Conservation (phyloP, 768 basidiomycete species). For the Suillus decipiens region DNA sequence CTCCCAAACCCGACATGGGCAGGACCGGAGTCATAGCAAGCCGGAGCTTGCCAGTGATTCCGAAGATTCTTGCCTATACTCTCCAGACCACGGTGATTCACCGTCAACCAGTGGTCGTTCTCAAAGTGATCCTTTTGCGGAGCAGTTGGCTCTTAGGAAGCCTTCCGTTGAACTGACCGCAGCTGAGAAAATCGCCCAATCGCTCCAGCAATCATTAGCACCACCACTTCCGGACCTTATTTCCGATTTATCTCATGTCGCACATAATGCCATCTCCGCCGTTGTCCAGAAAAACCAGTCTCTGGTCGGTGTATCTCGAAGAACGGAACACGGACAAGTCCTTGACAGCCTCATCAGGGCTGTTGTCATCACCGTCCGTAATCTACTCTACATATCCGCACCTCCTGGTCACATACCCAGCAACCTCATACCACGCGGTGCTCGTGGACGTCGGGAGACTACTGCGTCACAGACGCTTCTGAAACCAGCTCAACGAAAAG, state of each 20-base stretch:
- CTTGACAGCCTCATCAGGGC: constrained; percentile 64
- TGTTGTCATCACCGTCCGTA: constrained; percentile 73
- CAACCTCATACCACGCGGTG: constrained; percentile 51
- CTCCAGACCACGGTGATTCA: constrained; percentile 34
- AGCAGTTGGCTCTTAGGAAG: constrained; percentile 20
- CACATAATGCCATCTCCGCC: constrained; percentile 60
- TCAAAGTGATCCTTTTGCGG: constrained; percentile 26
- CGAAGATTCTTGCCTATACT: constrained; percentile 67
- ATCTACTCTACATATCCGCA: constrained; percentile 71
- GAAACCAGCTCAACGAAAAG: constrained; percentile 81
- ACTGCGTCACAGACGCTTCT: constrained; percentile 57
- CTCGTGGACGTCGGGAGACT: constrained; percentile 44
- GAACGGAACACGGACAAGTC: constrained; percentile 53
- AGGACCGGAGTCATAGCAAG: constrained; percentile 32
- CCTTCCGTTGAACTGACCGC: constrained; percentile 53
- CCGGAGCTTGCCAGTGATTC: constrained; percentile 64
- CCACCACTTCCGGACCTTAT: constrained; percentile 60
- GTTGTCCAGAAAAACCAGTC: constrained; percentile 61
- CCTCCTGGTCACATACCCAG: constrained; percentile 61
- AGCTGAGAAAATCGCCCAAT: constrained; percentile 66
- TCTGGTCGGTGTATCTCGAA: constrained; percentile 42
- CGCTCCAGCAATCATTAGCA: constrained; percentile 59
- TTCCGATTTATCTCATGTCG: constrained; percentile 59
- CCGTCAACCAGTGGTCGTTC: constrained; percentile 34
- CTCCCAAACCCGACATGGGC: constrained; percentile 27